phyloP scores from a whole-genome alignment of 2,329 filamentous ascomycete genomes.

The Sporothrix protearum region DNA sequence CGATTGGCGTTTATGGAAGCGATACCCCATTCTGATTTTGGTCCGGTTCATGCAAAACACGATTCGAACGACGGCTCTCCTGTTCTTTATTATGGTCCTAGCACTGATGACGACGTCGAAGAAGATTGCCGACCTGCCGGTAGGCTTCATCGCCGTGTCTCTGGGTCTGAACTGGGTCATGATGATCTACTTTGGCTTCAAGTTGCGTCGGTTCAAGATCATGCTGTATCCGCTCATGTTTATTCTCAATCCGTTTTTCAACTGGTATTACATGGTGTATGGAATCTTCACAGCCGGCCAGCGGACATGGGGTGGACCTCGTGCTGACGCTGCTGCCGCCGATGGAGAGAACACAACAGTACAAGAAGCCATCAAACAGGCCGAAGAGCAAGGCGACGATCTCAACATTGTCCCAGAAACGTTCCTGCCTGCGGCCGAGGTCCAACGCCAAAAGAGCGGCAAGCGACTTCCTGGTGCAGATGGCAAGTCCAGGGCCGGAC shows the following conservation, averaged over 20 bases:
- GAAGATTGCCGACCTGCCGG: conserved; percentile 71
- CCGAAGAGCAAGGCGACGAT: conserved; percentile 76
- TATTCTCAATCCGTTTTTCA: conserved; percentile 90
- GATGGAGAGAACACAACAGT: conserved; percentile 69
- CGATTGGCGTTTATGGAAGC: conserved; percentile 83
- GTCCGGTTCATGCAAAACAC: conserved; percentile 95
- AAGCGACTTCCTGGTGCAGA: conserved; percentile 17
- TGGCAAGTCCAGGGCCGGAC: conserved; percentile 26
- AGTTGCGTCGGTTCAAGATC: conserved; percentile 84
- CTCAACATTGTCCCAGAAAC: conserved; percentile 86
- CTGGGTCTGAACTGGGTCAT: conserved; percentile 89
- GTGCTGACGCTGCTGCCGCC: conserved; percentile 81
- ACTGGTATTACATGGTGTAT: conserved; percentile 98
- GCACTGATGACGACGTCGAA: conserved; percentile 82
- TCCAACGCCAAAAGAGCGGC: conserved; percentile 34
- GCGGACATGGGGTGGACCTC: conserved; percentile 90
- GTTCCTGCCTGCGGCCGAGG: conserved; percentile 60
- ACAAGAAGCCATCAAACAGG: conserved; percentile 78
- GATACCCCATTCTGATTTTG: conserved; percentile 80
- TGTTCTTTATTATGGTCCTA: conserved; percentile 91
- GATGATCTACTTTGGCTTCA: conserved; percentile 93
- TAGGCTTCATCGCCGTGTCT: conserved; percentile 90
- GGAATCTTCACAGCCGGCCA: conserved; percentile 93
- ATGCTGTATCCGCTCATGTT: conserved; percentile 97
- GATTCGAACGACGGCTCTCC: conserved; percentile 85